Conservation (phyloP, 2,329 filamentous ascomycete species). For the Trichophyton simii region DNA sequence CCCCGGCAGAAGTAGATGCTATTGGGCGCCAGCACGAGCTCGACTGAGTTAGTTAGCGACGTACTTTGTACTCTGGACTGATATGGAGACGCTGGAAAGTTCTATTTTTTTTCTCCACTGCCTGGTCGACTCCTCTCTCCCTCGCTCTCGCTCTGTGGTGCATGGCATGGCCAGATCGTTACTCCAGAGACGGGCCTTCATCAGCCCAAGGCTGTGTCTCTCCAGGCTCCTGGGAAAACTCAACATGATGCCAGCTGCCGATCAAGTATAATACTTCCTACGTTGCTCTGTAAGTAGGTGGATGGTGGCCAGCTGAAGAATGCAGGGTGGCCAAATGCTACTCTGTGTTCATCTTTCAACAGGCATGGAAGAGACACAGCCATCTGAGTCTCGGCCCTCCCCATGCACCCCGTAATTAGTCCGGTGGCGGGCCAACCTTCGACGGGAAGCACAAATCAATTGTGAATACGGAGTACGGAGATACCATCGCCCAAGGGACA, state of each 20-base stretch:
- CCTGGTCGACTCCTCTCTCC: neutral
- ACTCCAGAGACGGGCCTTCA: neutral
- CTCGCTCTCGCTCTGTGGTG: too few relatives aligned
- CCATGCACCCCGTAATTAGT: neutral
- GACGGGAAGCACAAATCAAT: too few relatives aligned
- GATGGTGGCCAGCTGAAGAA: neutral
- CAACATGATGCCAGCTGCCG: neutral
- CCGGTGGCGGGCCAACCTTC: neutral
- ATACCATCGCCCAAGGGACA: too few relatives aligned
- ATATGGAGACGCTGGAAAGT: neutral
- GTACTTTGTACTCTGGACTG: neutral
- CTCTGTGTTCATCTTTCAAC: too few relatives aligned
- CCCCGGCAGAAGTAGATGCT: neutral
- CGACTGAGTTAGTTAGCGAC: too few relatives aligned
- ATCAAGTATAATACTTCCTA: neutral
- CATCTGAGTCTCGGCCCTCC: neutral
- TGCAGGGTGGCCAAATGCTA: neutral
- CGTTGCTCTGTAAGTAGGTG: too few relatives aligned
- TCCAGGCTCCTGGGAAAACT: neutral
- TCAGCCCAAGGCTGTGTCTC: neutral
- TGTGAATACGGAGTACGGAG: too few relatives aligned
- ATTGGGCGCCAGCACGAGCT: neutral
- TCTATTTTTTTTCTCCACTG: neutral
- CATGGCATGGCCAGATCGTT: too few relatives aligned
- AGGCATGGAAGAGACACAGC: too few relatives aligned